Base-by-base conservation (phyloP, 1,139 yeast genomes). In the Hyphopichia wangnamkhiaoensis region DNA sequence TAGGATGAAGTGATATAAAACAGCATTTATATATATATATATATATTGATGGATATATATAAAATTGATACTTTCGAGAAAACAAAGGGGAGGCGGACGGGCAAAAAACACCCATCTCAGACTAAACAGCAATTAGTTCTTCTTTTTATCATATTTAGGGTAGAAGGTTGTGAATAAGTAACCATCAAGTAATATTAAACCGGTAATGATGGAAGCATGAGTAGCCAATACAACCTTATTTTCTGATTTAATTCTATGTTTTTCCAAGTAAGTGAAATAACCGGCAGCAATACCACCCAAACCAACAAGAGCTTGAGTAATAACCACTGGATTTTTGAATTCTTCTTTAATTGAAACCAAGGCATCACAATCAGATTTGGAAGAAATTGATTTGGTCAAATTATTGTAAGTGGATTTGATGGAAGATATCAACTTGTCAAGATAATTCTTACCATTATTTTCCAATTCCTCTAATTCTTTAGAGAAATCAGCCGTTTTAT, bases 321-420 rank as follows among this genome's bases (percentile, higher is more conserved):
- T 62, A 37, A 82, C 84, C 13, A 77, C 84, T 1, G 88, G 88
- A 63, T 82, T 80, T 54, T 79, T 71, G 47, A 81, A 65, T 55
- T 79, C 82, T 37, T 58, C 57, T n/a, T 48, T 42, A 33, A 51
- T 37, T 35, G 46, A 42, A 6, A 47, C 42, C 14, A 47, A 39
- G 4, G 43, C 37, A 6, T 28, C 32, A 21, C 14, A 8, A 19
- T 16, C 14, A 13, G 25, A 6, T 14, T 20, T 21, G 9, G 28
- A 4, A 10, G 23, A 13, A 19, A 35, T 19, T 4, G 14, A n/a
- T 9, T 9, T 24, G 12, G 30, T 4, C 9, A 30, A 23, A 17
- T 29, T 30, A 30, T 29, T 16, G 15, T 35, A 35, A 14, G 30
- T 29, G 1, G 23, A n/a, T 18, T 35, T 35, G 27, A 35, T 31